Evolutionary conservation across 2,329 filamentous ascomycete genomes (phyloP), one percentile per base, ranked within the genome.

Genomic region (Nectriaceae sp.): DNA sequence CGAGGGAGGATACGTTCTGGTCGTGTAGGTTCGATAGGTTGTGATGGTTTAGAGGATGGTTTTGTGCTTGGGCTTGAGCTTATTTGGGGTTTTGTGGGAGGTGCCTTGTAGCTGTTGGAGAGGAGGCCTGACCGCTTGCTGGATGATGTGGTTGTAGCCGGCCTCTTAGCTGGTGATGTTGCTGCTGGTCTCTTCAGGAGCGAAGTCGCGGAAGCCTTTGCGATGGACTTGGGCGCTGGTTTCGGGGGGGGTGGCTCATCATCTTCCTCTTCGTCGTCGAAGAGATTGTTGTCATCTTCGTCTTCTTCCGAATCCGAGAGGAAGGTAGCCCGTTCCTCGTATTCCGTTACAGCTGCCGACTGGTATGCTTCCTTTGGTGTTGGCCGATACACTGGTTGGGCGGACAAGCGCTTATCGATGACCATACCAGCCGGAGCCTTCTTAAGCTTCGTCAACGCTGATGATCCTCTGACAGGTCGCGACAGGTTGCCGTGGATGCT

Each of bases 341-440:
- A 63, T 26, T 68, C 65, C 11, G 50, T 49, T 5, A 70, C 52
- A 13, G 51, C 61, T 2, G 59, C 56, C 3, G 56, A 44, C 2
- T 55, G 49, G 24, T 56, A 51, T 3, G 54, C 43, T 3, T 49
- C 57, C 35, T 59, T 64, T 13, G 57, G 51, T 2, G 52, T 44
- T 13, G 65, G 59, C 22, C 63, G 60, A 22, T 64, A 67, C 8
- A 55, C 49, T 4, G 71, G 72, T 40, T 75, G 64, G 46, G 71
- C 60, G 11, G 73, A 72, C 39, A 75, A 75, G 21, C 75, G 71
- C 40, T 77, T 71, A 42, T 82, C 79, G 41, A 76, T 71, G 5
- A 81, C 60, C 80, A 85, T 81, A 42, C 72, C 73, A 2, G 68
- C 59, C 5, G 83, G 83, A 0, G 82, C 80, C 39, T 68, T 71